phyloP scores from a whole-genome alignment of 805 yeast species.

The Candida berthetii region DNA sequence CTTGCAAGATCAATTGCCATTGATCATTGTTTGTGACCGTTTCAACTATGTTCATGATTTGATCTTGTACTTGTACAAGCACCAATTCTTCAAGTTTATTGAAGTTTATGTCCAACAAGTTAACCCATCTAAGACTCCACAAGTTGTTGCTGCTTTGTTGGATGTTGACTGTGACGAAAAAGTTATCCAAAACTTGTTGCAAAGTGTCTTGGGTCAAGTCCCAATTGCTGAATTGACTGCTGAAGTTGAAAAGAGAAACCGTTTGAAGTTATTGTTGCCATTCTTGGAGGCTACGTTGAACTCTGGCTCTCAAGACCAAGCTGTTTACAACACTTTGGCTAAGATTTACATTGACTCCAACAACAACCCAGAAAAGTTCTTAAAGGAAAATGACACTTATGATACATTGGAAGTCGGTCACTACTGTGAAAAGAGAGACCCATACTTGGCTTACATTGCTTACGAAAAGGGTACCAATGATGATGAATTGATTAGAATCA shows the following conservation, averaged over 20 bases:
- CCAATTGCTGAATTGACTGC: slow-evolving; percentile 84
- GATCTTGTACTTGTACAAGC: slow-evolving; percentile 88
- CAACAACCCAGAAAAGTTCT: slow-evolving; percentile 95
- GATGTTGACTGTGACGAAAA: slow-evolving; percentile 97
- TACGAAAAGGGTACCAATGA: slow-evolving; percentile 94
- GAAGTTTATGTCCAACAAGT: slow-evolving; percentile 98
- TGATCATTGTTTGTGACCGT: slow-evolving; percentile 94
- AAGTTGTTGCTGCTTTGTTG: slow-evolving; percentile 90
- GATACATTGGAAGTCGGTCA: slow-evolving; percentile 95
- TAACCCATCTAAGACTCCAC: slow-evolving; percentile 92
- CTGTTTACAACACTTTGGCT: slow-evolving; percentile 91
- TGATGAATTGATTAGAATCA: slow-evolving; percentile 80
- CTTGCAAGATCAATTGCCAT: slow-evolving; percentile 91
- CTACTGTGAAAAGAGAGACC: slow-evolving; percentile 98
- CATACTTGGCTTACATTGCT: slow-evolving; percentile 95
- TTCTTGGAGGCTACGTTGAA: slow-evolving; percentile 85
- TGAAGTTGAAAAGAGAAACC: slow-evolving; percentile 95
- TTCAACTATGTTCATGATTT: slow-evolving; percentile 88
- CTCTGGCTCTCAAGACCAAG: slow-evolving; percentile 83
- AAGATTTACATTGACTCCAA: slow-evolving; percentile 97
- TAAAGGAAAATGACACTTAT: slow-evolving; percentile 84
- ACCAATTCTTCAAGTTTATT: slow-evolving; percentile 92
- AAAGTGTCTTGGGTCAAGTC: slow-evolving; percentile 88
- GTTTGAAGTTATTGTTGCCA: slow-evolving; percentile 86
- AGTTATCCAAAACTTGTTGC: slow-evolving; percentile 73